Percentiles rank a stretch among this genome's conserved stretches.
Evolutionary conservation across 768 basidiomycete species (phyloP).

Genomic region (Mycena rosella): DNA sequence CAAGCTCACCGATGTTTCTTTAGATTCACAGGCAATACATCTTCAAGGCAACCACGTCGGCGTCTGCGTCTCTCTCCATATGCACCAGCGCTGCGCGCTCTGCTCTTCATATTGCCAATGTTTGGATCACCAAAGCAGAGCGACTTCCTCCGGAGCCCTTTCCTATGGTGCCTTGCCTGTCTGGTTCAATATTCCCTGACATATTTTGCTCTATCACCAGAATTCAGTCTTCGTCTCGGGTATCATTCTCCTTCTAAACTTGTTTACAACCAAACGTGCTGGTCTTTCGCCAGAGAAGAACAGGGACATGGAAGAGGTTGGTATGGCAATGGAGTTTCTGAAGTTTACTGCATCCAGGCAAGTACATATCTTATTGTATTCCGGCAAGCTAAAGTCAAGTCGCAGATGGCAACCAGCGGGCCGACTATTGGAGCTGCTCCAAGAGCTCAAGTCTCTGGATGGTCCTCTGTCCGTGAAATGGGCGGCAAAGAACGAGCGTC

Average conservation of each 20-base stretch:
- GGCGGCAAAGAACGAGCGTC: not conserved
- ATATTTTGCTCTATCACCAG: not conserved
- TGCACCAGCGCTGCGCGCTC: conserved; percentile 10
- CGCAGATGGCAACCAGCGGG: conserved; percentile 4
- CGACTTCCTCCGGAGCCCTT: not conserved
- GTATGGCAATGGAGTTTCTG: conserved; percentile 10
- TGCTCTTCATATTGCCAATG: not conserved
- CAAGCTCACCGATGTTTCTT: too few relatives aligned
- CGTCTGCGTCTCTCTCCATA: conserved; percentile 25
- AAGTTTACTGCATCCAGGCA: conserved; percentile 19
- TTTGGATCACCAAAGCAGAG: not conserved
- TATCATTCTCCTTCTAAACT: conserved; percentile 7
- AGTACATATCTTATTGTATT: not conserved
- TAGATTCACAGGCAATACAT: conserved; percentile 41
- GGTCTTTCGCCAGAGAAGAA: conserved; percentile 2
- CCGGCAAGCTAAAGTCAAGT: not conserved
- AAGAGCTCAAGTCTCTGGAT: conserved; percentile 25
- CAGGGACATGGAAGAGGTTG: conserved; percentile 1
- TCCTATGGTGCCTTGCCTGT: not conserved
- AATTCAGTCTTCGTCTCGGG: conserved; percentile 16
- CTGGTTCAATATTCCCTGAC: not conserved
- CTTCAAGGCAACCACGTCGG: conserved; percentile 10
- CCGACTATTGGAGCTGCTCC: conserved; percentile 24
- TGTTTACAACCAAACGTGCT: conserved; percentile 7
- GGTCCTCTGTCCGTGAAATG: not conserved